Conservation (phyloP, 2,329 filamentous ascomycete genomes). For the Dothistroma pini region DNA sequence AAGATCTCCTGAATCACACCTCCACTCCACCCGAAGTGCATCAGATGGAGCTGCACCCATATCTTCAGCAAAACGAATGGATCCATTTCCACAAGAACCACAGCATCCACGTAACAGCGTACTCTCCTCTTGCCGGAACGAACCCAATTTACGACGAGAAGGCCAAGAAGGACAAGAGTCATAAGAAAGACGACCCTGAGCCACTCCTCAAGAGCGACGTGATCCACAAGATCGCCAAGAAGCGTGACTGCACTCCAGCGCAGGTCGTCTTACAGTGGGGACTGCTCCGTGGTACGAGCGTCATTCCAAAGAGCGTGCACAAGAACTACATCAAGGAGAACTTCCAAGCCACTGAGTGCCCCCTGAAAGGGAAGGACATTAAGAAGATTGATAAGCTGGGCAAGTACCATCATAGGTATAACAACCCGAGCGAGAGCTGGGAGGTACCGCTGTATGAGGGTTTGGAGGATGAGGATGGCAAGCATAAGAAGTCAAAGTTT, state of each 20-base stretch:
- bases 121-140: slow-evolving; percentile 31
- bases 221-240: slow-evolving; percentile 62
- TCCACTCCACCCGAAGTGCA: slow-evolving; percentile 27
- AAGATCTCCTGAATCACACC: slow-evolving; percentile 26
- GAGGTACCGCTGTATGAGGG: slow-evolving; percentile 38
- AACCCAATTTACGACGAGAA: slow-evolving; percentile 42
- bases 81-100: slow-evolving; percentile 25
- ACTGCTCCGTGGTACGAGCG: slow-evolving; percentile 52
- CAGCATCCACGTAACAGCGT: slow-evolving; percentile 29
- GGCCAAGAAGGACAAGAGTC: not conserved
- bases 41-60: slow-evolving; percentile 34
- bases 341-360: slow-evolving; percentile 35
- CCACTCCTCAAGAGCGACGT: slow-evolving; percentile 54
- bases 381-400: slow-evolving; percentile 36
- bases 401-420: slow-evolving; percentile 31
- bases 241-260: slow-evolving; percentile 56
- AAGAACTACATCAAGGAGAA: slow-evolving; percentile 28
- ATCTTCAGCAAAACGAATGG: slow-evolving; percentile 27
- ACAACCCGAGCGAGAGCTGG: slow-evolving; percentile 35
- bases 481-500: slow-evolving; percentile 22
- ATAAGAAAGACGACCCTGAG: not conserved
- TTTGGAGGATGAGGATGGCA: slow-evolving; percentile 36
- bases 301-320: slow-evolving; percentile 50
- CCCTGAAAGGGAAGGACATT: slow-evolving; percentile 38
- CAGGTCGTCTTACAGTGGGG: slow-evolving; percentile 55